Percentiles rank a stretch among this genome's conserved stretches.
These are phyloP conservation scores for Meyerozyma carpophila DNA, from an alignment of 1,139 yeast species.

Conservation along the genomic window DNA sequence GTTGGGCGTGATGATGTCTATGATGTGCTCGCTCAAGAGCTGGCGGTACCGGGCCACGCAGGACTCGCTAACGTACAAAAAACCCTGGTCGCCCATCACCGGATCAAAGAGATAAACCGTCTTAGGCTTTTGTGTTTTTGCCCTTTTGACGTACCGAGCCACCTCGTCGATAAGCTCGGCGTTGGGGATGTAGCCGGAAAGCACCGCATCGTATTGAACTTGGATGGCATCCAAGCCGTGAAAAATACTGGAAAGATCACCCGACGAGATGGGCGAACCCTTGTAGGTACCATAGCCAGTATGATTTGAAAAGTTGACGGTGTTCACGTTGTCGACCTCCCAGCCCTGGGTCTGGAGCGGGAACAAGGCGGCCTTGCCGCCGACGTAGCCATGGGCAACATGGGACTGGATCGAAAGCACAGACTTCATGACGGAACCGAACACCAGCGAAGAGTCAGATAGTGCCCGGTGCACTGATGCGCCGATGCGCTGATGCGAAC, in stretches of 20 bases:
- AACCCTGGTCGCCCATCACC: constrained; percentile 90
- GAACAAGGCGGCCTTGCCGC: constrained; percentile 37
- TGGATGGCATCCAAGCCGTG: constrained; percentile 42
- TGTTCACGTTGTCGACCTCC: constrained; percentile 39
- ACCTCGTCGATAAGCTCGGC: constrained; percentile 22
- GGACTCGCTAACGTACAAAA: constrained; percentile 66
- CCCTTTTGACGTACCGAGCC: constrained; percentile 7
- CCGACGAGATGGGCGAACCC: constrained; percentile 16
- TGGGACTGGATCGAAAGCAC: constrained; percentile 40
- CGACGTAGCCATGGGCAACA: constrained; percentile 44
- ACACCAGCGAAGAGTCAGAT: not conserved
- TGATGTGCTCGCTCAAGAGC: constrained; percentile 46
- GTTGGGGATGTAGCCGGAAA: constrained; percentile 36
- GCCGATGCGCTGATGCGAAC: not conserved
- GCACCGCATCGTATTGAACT: constrained; percentile 20
- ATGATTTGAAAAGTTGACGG: constrained; percentile 40
- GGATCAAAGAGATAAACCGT: constrained; percentile 74
- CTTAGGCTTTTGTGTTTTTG: constrained; percentile 13
- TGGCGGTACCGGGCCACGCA: constrained; percentile 62
- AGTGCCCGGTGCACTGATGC: not conserved
- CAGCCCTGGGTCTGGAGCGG: constrained; percentile 41
- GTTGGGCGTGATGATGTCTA: constrained; percentile 80
- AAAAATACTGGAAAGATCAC: constrained; percentile 6
- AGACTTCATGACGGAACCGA: constrained; percentile 7
- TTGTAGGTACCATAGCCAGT: constrained; percentile 41